These are phyloP conservation scores for Talaromyces nanjingensis DNA, from an alignment of 495 filamentous ascomycete species.

Conservation along the genomic window DNA sequence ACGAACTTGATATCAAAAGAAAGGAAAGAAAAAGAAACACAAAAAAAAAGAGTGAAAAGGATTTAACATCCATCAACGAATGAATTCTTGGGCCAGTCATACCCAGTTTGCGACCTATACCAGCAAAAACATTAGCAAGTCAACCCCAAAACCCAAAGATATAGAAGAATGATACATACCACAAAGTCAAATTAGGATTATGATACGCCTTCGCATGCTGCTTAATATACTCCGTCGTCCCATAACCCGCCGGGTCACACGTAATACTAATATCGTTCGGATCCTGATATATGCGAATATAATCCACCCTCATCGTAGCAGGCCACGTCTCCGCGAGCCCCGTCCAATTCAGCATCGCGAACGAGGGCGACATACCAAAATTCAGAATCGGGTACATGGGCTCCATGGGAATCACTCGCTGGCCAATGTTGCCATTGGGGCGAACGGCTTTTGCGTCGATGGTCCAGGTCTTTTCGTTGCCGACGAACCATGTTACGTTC, in stretches of 20 bases:
- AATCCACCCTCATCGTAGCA: conserved; percentile 66
- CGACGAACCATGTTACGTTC: conserved; percentile 62
- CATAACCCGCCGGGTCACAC: conserved; percentile 65
- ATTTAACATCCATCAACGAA: conserved; percentile 37
- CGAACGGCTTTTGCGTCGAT: conserved; percentile 57
- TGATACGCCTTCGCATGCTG: conserved; percentile 55
- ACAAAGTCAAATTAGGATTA: conserved; percentile 57
- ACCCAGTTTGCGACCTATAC: conserved; percentile 29
- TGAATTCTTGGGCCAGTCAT: conserved; percentile 42
- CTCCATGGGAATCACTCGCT: conserved; percentile 60
- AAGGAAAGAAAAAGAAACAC: background rate
- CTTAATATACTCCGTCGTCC: conserved; percentile 65
- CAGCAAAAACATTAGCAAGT: conserved; percentile 12
- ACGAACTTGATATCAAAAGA: background rate
- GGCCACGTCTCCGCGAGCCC: conserved; percentile 52
- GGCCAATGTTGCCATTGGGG: conserved; percentile 69
- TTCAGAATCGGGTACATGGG: conserved; percentile 66
- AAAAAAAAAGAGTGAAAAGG: background rate
- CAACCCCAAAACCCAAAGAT: conserved; percentile 5
- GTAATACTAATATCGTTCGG: conserved; percentile 51
- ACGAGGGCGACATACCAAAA: conserved; percentile 65
- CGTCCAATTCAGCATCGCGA: conserved; percentile 52
- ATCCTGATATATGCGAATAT: conserved; percentile 69
- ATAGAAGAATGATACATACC: conserved; percentile 21
- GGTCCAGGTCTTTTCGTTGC: conserved; percentile 57